A percentile compares a stretch with the other conserved stretches of the same genome.
Evolutionary conservation across 331 rosid genomes (phyloP).

Genomic region (Dryas integrifolia): DNA sequence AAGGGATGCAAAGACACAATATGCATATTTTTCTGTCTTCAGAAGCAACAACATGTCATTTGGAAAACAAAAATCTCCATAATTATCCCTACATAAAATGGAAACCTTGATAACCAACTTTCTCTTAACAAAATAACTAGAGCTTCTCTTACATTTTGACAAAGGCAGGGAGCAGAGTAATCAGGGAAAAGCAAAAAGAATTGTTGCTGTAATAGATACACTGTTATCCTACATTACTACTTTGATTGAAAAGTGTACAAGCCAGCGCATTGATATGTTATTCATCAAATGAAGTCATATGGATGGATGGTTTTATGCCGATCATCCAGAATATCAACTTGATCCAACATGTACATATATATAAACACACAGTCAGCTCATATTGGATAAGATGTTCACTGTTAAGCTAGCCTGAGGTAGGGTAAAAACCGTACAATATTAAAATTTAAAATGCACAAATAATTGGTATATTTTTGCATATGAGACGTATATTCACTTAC

Average conservation of each 20-base stretch:
- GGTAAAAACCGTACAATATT: too few species aligned
- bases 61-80: too few species aligned
- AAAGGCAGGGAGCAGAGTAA: too few species aligned
- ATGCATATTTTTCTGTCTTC: too few species aligned
- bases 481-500: slow-evolving; percentile 44
- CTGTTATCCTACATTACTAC: not conserved
- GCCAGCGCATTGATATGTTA: not conserved
- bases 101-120: not conserved
- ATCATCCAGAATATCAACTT: not conserved
- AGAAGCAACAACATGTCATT: too few species aligned
- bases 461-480: not conserved
- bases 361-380: not conserved
- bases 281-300: not conserved
- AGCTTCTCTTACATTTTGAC: too few species aligned
- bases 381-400: too few species aligned
- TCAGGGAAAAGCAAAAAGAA: not conserved
- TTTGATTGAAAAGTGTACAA: not conserved
- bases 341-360: not conserved
- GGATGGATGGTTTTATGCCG: not conserved
- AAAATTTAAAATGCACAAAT: not conserved
- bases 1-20: too few species aligned
- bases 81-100: too few species aligned
- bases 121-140: not conserved
- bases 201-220: not conserved
- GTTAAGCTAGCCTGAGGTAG: not conserved